Base-by-base conservation (phyloP, 257 asterid species). In the Agastache rugosa region DNA sequence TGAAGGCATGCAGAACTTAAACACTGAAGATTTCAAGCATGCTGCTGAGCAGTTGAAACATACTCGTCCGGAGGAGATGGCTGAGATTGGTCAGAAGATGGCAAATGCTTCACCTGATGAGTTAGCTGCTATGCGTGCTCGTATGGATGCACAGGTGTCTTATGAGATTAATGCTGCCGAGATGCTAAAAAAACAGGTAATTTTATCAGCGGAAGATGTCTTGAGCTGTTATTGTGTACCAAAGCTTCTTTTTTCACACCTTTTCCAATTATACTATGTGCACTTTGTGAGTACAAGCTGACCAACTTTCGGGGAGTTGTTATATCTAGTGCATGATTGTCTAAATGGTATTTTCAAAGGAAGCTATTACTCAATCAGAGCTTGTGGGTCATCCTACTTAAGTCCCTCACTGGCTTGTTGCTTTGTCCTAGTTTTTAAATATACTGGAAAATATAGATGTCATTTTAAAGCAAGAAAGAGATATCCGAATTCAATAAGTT, bases 31-130 rank as follows among this genome's bases (percentile, higher is more conserved):
- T 79, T 72, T 95, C 48, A 95, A 79, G 83, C 80, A 63, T 72
- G 98, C 98, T 83, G 94, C 99, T 5, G 97, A 92, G 84, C 93
- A 89, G 85, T 81, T 95, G 90, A 92, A 95, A 81, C 90, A 92
- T 75, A 86, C 96, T 25, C 92, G 90, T 11, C 99, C 98, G 0
- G 98, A 90, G 80, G 96, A 92, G 56, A 85, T 95, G 90, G 93
- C 99, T 15, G 93, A 91, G 81, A 87, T 95, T 77, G 78, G 97
- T 73, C 86, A 91, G 83, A 88, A 87, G 81, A 89, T 95, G 98
- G 93, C 98, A 11, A 95, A 86, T 71, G 94, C 96, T 75, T 90
- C 98, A 22, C 97, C 98, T 54, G 96, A 95, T 55, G 98, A 95
- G 72, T 31, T 95, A 70, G 92, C 96, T 73, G 77, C 96, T 25